phyloP scores from a whole-genome alignment of 805 yeast genomes.

The Saturnispora sanitii region DNA sequence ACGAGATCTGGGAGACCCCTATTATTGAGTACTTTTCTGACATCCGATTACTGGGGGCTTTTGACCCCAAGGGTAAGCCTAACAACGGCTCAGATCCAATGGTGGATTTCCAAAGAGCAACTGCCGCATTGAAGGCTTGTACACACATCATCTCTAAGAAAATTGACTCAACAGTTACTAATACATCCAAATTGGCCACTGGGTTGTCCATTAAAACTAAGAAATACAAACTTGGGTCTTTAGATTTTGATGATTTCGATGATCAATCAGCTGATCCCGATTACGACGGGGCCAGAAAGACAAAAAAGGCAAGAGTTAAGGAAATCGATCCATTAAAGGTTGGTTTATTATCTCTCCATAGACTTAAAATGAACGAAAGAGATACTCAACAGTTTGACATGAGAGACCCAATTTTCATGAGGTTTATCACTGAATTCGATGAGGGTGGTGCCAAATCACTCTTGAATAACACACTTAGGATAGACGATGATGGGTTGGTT shows the following conservation, averaged over 20 bases:
- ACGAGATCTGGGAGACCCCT: conserved; percentile 41
- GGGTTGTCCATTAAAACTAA: conserved; percentile 34
- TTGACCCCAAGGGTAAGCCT: no score
- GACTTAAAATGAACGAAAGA: conserved; percentile 12
- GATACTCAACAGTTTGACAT: conserved; percentile 5
- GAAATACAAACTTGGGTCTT: neutral
- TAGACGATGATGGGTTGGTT: conserved; percentile 45
- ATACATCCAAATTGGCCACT: conserved; percentile 39
- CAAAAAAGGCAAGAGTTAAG: conserved; percentile 13
- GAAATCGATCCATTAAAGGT: conserved; percentile 10
- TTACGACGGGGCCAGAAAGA: conserved; percentile 13
- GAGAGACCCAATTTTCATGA: conserved; percentile 61
- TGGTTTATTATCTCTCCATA: conserved; percentile 21
- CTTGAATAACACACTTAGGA: conserved; percentile 47
- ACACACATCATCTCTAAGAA: conserved; percentile 40
- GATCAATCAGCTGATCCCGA: conserved; percentile 21
- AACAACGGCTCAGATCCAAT: no score
- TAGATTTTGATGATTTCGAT: conserved; percentile 13
- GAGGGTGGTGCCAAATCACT: conserved; percentile 76
- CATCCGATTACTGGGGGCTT: conserved; percentile 35
- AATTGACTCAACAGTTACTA: conserved; percentile 32
- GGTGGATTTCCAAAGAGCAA: conserved; percentile 36
- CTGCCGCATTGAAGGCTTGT: conserved; percentile 47
- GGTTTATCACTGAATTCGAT: conserved; percentile 67
- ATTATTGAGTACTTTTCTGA: conserved; percentile 46